phyloP scores from a whole-genome alignment of 148 eudicot species.

The Nepenthes mirabilis region DNA sequence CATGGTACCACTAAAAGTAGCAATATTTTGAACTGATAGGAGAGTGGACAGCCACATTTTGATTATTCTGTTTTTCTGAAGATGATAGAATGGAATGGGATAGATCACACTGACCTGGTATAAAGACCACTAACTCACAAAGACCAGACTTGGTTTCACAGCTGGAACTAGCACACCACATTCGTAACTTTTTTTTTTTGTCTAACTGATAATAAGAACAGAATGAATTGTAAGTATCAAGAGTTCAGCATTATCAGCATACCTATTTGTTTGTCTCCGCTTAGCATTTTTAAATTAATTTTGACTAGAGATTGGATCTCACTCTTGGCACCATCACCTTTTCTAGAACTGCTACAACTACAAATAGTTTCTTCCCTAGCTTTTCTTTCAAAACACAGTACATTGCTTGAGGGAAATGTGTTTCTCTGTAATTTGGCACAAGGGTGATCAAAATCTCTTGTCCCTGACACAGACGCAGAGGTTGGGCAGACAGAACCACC shows the following conservation, averaged over 20 bases:
- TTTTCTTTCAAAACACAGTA: constrained; percentile 9
- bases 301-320: constrained; percentile 83
- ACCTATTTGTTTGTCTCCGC: constrained; percentile 51
- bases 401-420: constrained; percentile 11
- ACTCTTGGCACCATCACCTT: constrained; percentile 42
- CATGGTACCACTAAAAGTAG: too few relatives aligned
- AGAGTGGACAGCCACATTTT: too few relatives aligned
- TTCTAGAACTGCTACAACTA: constrained; percentile 10
- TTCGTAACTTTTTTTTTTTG: background rate
- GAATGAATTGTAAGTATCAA: background rate
- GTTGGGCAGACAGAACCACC: constrained; percentile 10
- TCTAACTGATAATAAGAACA: background rate
- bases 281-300: constrained; percentile 62
- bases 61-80: too few relatives aligned
- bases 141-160: background rate
- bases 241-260: constrained; percentile 9
- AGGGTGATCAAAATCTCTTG: constrained; percentile 10
- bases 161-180: background rate
- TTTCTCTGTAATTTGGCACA: constrained; percentile 13
- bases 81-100: too few relatives aligned
- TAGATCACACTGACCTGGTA: too few relatives aligned
- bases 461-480: constrained; percentile 9
- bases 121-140: constrained; percentile 2
- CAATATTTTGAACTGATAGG: too few relatives aligned
- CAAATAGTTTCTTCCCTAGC: constrained; percentile 5